phyloP scores from a whole-genome alignment of 192 early-diverging fungal genomes.

The Entomortierella beljakovae region DNA sequence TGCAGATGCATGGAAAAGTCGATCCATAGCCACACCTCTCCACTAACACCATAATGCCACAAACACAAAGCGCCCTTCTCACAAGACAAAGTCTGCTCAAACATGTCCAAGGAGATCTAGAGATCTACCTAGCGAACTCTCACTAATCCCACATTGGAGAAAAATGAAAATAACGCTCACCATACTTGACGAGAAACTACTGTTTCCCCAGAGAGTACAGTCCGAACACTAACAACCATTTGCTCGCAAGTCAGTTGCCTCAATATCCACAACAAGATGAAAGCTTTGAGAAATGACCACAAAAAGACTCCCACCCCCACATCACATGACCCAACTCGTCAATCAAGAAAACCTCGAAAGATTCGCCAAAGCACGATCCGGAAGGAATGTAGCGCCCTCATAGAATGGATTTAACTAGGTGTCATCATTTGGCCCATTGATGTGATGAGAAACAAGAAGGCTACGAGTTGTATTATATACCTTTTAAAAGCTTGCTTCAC shows the following conservation, averaged over 20 bases:
- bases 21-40: constrained; percentile 9
- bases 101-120: constrained; percentile 29
- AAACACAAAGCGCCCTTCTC: background rate
- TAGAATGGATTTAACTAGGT: constrained; percentile 59
- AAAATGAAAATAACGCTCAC: constrained; percentile 12
- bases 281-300: constrained; percentile 5
- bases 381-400: constrained; percentile 51
- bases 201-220: constrained; percentile 55
- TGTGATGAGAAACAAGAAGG: background rate
- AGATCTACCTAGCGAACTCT: constrained; percentile 23
- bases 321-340: constrained; percentile 46
- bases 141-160: background rate
- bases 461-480: background rate
- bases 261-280: background rate
- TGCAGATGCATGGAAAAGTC: constrained; percentile 50
- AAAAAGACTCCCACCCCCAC: constrained; percentile 50
- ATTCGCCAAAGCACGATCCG: constrained; percentile 33
- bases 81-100: constrained; percentile 19
- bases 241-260: constrained; percentile 2
- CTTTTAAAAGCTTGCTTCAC: background rate
- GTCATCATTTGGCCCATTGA: constrained; percentile 50
- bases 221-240: constrained; percentile 22
- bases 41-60: constrained; percentile 5
- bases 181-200: constrained; percentile 51
- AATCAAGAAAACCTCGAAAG: constrained; percentile 57